Evolutionary conservation across 75 land plant genomes (phyloP).

Genomic region (Pinus taeda): DNA sequence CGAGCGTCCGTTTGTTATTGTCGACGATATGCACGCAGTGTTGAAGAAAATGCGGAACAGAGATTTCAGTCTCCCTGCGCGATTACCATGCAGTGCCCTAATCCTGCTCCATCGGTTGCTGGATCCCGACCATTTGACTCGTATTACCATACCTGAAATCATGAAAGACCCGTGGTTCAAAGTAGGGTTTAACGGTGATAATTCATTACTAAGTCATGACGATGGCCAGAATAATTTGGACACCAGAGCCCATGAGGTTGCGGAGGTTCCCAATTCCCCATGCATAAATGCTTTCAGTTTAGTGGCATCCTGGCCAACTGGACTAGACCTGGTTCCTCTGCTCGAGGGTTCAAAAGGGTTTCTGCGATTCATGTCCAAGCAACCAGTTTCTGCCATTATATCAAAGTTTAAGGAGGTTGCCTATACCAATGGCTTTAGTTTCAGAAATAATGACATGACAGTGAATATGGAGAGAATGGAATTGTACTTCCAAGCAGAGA

Average conservation of each 20-base stretch:
- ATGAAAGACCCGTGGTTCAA: conserved; percentile 14
- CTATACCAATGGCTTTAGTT: conserved; percentile 17
- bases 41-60: too few relatives aligned
- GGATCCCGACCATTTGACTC: conserved; percentile 35
- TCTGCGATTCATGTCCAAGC: too few relatives aligned
- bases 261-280: background rate
- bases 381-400: background rate
- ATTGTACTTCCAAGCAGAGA: conserved; percentile 20
- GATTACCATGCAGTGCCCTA: too few relatives aligned
- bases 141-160: conserved; percentile 12
- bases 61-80: background rate
- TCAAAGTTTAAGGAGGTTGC: conserved; percentile 19
- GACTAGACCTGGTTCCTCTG: conserved; percentile 26
- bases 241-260: background rate
- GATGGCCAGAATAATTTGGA: too few relatives aligned
- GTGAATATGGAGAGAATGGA: conserved; percentile 13
- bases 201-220: too few relatives aligned
- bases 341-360: conserved; percentile 3
- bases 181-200: background rate
- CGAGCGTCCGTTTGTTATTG: too few relatives aligned
- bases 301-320: conserved; percentile 15
- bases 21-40: too few relatives aligned
- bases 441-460: conserved; percentile 15
- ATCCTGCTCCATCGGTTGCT: conserved; percentile 18
- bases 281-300: conserved; percentile 33